Conservation (phyloP, 2,329 filamentous ascomycete genomes). For the Stemphylium lycopersici region DNA sequence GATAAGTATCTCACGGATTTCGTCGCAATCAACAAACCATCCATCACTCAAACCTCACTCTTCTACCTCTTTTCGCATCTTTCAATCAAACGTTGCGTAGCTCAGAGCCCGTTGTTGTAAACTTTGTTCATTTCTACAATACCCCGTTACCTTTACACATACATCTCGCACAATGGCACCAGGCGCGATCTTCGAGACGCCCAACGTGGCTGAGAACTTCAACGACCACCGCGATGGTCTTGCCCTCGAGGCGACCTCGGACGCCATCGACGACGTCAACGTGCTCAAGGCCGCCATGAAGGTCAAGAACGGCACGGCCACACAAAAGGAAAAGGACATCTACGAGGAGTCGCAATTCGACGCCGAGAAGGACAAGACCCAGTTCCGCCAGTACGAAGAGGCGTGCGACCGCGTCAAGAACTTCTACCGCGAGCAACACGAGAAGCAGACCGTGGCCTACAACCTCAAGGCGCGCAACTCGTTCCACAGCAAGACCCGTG, state of each 20-base stretch:
- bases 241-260: constrained; percentile 64
- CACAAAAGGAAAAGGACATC: constrained; percentile 55
- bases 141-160: constrained; percentile 16
- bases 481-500: constrained; percentile 70
- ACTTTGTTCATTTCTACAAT: constrained; percentile 20
- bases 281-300: constrained; percentile 63
- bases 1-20: constrained; percentile 31
- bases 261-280: constrained; percentile 66
- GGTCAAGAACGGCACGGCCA: constrained; percentile 54
- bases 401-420: constrained; percentile 83
- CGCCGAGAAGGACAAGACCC: constrained; percentile 75
- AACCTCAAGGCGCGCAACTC: constrained; percentile 79
- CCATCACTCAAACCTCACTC: constrained; percentile 9
- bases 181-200: constrained; percentile 51
- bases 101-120: neutral
- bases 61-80: neutral
- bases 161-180: constrained; percentile 51
- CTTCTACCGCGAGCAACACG: constrained; percentile 78
- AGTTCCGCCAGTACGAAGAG: constrained; percentile 82
- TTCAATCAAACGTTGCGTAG: constrained; percentile 1
- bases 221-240: constrained; percentile 61
- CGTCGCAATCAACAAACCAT: constrained; percentile 3
- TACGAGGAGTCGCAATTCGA: constrained; percentile 71
- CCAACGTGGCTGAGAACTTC: constrained; percentile 52
- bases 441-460: constrained; percentile 79